These are phyloP conservation scores for Rhinocladiella mackenziei DNA, from an alignment of 2,329 filamentous ascomycete genomes.

Conservation along the genomic window DNA sequence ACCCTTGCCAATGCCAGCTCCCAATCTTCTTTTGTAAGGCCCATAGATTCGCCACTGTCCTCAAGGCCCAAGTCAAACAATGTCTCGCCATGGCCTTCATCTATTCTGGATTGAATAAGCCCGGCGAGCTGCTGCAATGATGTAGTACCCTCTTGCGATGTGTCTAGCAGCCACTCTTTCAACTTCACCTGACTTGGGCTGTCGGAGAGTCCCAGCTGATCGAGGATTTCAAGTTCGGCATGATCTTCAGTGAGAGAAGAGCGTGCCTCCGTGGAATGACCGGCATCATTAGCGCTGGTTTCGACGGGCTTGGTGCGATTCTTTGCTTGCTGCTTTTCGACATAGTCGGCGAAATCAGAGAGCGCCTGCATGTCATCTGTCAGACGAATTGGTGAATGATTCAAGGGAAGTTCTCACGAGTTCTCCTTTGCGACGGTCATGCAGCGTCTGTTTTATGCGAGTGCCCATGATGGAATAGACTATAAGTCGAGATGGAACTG, in stretches of 20 bases:
- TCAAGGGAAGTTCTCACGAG: conserved; percentile 55
- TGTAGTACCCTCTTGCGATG: conserved; percentile 53
- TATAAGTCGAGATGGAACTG: conserved; percentile 1
- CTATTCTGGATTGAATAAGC: conserved; percentile 64
- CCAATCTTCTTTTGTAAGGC: conserved; percentile 71
- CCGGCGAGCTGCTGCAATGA: conserved; percentile 60
- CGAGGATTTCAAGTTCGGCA: conserved; percentile 85
- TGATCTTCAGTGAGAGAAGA: conserved; percentile 58
- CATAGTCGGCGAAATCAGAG: conserved; percentile 95
- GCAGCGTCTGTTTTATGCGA: conserved; percentile 58
- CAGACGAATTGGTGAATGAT: conserved; percentile 1
- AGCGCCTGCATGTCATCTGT: conserved; percentile 56
- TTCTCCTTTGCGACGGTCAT: conserved; percentile 83
- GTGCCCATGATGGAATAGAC: conserved; percentile 45
- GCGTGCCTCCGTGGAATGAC: conserved; percentile 37
- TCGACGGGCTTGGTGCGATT: conserved; percentile 39
- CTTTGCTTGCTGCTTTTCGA: conserved; percentile 80
- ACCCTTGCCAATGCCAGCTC: conserved; percentile 65
- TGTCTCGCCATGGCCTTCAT: conserved; percentile 81
- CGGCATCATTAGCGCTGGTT: conserved; percentile 40
- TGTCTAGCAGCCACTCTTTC: conserved; percentile 69
- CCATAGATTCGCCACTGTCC: conserved; percentile 82
- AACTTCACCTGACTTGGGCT: conserved; percentile 63
- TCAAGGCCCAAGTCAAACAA: conserved; percentile 91
- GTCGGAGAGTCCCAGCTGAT: conserved; percentile 71